phyloP scores from a whole-genome alignment of 2,329 filamentous ascomycete genomes.

The Aureobasidium sp. region DNA sequence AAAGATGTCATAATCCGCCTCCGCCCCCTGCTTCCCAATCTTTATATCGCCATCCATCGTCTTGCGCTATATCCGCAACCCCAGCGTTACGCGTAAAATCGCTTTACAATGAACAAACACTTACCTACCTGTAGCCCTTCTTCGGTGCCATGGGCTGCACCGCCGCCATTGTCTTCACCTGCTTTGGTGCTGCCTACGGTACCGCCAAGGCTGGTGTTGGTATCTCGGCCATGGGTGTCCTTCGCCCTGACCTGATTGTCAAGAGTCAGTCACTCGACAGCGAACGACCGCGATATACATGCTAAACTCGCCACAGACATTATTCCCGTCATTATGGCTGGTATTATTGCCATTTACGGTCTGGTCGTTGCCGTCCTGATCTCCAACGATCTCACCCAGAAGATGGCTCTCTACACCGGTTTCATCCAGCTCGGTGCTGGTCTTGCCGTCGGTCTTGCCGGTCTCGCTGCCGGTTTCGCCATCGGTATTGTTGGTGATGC shows the following conservation, averaged over 20 bases:
- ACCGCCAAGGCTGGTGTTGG: constrained; percentile 99
- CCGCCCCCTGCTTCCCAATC: constrained; percentile 8
- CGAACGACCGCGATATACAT: neutral
- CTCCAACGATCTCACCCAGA: constrained; percentile 45
- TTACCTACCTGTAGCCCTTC: constrained; percentile 58
- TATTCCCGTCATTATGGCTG: constrained; percentile 99
- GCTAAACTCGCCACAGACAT: constrained; percentile 61
- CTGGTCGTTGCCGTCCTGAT: constrained; percentile 49
- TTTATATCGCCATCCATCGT: neutral
- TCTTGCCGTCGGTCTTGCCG: constrained; percentile 41
- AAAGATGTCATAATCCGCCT: constrained; percentile 5
- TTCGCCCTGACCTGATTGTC: constrained; percentile 95
- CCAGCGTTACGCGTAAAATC: neutral
- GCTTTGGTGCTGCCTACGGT: constrained; percentile 93
- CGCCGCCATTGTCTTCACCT: constrained; percentile 91
- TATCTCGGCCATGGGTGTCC: constrained; percentile 96
- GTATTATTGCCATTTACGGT: constrained; percentile 97
- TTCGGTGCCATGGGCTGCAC: constrained; percentile 97
- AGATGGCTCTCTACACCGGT: constrained; percentile 42
- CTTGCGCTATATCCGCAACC: neutral
- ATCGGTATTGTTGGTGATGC: constrained; percentile 63
- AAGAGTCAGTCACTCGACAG: constrained; percentile 69
- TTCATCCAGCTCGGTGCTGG: constrained; percentile 49
- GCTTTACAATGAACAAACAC: constrained; percentile 17
- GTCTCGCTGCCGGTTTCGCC: constrained; percentile 38